Conservation (phyloP, 2,329 filamentous ascomycete species). For the Beauveria caledonica region DNA sequence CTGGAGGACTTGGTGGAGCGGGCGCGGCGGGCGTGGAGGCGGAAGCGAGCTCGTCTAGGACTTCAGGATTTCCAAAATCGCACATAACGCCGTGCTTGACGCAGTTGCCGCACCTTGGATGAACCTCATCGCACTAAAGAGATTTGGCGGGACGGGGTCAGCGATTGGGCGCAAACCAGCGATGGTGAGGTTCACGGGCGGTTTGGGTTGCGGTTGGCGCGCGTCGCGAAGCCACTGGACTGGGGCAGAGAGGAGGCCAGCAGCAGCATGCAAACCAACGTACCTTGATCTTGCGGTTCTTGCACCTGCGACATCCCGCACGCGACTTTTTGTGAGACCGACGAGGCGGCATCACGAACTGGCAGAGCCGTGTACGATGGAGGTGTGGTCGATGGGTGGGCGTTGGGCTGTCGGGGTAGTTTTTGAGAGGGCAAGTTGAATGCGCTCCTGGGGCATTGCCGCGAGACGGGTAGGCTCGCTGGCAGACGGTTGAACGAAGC, state of each 20-base stretch:
- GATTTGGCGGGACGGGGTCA: not conserved
- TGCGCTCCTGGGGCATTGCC: constrained; percentile 8
- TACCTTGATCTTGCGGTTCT: constrained; percentile 63
- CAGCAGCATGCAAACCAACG: constrained; percentile 1
- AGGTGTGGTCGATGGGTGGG: not conserved
- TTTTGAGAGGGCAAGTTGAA: constrained; percentile 7
- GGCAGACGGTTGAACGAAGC: not conserved
- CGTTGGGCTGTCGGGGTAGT: not conserved
- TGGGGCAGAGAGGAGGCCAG: not conserved
- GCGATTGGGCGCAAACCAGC: not conserved
- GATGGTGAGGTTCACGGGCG: not conserved
- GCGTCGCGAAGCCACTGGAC: not conserved
- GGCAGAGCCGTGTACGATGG: not conserved
- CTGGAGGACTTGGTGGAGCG: constrained; percentile 17
- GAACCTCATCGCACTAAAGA: constrained; percentile 54
- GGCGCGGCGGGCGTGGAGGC: constrained; percentile 18
- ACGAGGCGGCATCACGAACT: constrained; percentile 48
- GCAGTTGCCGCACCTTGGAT: constrained; percentile 59
- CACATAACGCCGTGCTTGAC: constrained; percentile 58
- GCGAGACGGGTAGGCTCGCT: not conserved
- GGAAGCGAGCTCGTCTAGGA: constrained; percentile 35
- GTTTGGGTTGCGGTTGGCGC: not conserved
- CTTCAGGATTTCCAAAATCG: constrained; percentile 51
- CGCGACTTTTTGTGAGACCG: constrained; percentile 64
- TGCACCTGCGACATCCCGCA: constrained; percentile 58